Evolutionary conservation across 306 rosid genomes (phyloP).

Genomic region (Vigna nakashimae): DNA sequence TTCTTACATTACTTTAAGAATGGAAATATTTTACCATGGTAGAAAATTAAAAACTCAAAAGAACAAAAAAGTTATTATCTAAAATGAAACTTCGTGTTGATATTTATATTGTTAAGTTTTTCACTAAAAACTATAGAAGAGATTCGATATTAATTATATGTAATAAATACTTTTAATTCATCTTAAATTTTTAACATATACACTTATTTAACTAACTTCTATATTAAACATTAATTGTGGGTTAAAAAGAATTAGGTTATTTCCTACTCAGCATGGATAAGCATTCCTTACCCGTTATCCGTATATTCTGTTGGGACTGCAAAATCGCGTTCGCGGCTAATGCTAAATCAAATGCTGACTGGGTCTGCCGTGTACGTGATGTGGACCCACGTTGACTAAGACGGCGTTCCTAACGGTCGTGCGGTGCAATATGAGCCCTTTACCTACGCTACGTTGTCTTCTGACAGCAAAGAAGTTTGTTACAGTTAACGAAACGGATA

Average conservation of each 20-base stretch:
- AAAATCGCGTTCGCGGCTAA: slow-evolving; percentile 47
- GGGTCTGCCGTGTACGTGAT: neutral
- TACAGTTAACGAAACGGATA: slow-evolving; percentile 34
- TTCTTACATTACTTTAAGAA: too few relatives aligned
- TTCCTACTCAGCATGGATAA: slow-evolving; percentile 42
- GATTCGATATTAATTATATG: too few relatives aligned
- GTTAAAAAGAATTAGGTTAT: neutral
- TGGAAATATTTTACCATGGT: too few relatives aligned
- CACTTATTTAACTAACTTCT: too few relatives aligned
- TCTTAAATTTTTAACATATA: too few relatives aligned
- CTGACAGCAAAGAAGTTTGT: neutral
- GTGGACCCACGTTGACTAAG: slow-evolving; percentile 47
- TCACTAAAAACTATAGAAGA: too few relatives aligned
- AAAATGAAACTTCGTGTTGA: too few relatives aligned
- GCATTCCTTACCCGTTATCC: slow-evolving; percentile 45
- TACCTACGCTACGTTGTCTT: neutral
- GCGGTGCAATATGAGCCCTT: slow-evolving; percentile 42
- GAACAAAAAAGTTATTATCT: too few relatives aligned
- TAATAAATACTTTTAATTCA: too few relatives aligned
- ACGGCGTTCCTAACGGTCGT: slow-evolving; percentile 63
- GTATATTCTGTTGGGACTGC: slow-evolving; percentile 53
- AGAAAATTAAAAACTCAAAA: too few relatives aligned
- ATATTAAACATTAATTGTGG: too few relatives aligned
- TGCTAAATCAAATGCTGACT: slow-evolving; percentile 29
- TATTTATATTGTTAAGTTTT: too few relatives aligned